These are phyloP conservation scores for Aspergillus melleus DNA, from an alignment of 2,329 filamentous ascomycete genomes.

Conservation along the genomic window DNA sequence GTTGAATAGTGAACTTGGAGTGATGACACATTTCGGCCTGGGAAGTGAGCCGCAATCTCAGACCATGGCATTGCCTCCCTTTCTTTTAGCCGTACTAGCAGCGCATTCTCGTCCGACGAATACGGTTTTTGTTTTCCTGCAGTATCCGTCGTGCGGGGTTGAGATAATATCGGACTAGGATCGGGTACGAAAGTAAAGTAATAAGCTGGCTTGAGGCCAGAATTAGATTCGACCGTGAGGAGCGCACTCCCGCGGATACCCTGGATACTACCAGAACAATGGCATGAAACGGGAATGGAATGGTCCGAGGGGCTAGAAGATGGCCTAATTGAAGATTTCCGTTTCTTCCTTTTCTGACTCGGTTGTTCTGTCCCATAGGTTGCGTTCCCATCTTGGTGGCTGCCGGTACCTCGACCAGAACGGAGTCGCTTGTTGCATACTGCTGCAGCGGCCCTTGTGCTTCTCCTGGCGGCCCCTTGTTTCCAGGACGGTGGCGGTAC, in stretches of 20 bases:
- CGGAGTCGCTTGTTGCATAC: too few relatives aligned
- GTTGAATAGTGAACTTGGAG: conserved; percentile 19
- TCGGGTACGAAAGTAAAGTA: background rate
- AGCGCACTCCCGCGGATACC: too few relatives aligned
- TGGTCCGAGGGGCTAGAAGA: background rate
- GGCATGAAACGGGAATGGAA: background rate
- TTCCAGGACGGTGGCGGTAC: background rate
- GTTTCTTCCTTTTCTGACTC: background rate
- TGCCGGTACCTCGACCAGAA: background rate
- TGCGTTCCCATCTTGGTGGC: background rate
- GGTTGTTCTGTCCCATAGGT: background rate
- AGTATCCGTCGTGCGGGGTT: background rate
- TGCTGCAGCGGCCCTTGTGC: background rate
- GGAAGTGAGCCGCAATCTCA: conserved; percentile 16
- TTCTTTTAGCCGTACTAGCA: conserved; percentile 18
- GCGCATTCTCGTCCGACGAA: conserved; percentile 15
- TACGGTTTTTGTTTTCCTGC: conserved; percentile 9
- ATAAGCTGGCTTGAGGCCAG: background rate
- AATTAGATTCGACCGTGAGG: background rate
- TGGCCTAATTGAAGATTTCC: background rate
- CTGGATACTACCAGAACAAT: background rate
- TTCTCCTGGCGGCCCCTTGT: background rate
- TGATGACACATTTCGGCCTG: conserved; percentile 13
- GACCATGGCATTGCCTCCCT: conserved; percentile 16
- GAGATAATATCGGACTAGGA: background rate